Conservation (phyloP, 1,139 yeast species). For the Saccharomyces hybrid region DNA sequence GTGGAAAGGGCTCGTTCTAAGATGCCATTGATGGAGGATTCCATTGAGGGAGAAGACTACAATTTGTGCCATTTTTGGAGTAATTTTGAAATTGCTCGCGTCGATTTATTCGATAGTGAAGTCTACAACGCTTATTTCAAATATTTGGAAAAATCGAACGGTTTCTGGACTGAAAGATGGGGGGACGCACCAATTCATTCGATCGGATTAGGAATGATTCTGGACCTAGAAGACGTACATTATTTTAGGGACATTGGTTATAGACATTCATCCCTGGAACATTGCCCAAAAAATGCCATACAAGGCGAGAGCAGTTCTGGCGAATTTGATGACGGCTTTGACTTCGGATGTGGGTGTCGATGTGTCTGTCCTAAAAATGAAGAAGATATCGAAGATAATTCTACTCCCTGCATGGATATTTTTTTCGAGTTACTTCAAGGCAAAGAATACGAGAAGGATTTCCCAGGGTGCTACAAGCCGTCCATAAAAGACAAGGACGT, state of each 20-base stretch:
- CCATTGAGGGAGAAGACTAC: conserved; percentile 57
- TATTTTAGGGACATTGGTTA: conserved; percentile 87
- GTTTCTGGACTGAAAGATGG: conserved; percentile 83
- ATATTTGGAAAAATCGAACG: conserved; percentile 60
- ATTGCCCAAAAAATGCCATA: conserved; percentile 60
- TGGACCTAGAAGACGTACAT: conserved; percentile 62
- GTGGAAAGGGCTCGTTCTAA: conserved; percentile 12
- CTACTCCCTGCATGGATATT: conserved; percentile 16
- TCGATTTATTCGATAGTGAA: conserved; percentile 59
- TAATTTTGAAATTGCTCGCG: conserved; percentile 79
- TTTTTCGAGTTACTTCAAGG: conserved; percentile 13
- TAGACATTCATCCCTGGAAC: conserved; percentile 64
- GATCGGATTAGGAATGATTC: conserved; percentile 66
- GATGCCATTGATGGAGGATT: conserved; percentile 33
- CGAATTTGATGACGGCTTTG: background rate
- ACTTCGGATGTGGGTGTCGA: conserved; percentile 31
- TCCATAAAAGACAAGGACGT: conserved; percentile 8
- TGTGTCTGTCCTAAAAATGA: conserved; percentile 61
- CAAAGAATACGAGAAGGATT: conserved; percentile 7
- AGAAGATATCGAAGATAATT: conserved; percentile 20
- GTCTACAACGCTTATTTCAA: conserved; percentile 57
- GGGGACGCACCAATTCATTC: conserved; percentile 93
- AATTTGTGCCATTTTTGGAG: conserved; percentile 88
- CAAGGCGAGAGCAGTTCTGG: too few species aligned
- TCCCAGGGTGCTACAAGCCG: conserved; percentile 8